Percentiles rank a stretch among this genome's conserved stretches.
Conservation (phyloP, 1,139 yeast species). For the Candida sp. region DNA sequence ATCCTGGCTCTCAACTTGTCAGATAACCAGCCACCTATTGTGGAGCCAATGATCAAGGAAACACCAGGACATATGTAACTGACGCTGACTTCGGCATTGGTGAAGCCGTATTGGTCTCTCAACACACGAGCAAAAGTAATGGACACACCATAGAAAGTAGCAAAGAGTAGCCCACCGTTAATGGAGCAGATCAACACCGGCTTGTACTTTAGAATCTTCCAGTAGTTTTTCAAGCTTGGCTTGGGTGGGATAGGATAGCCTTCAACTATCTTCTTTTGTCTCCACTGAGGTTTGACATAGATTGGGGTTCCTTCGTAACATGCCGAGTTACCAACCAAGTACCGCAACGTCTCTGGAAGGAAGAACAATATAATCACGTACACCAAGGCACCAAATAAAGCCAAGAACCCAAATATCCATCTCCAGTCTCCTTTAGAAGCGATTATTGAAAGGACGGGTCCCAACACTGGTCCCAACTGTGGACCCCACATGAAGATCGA, state of each 20-base stretch:
- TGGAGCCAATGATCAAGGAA: slow-evolving; percentile 53
- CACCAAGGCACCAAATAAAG: slow-evolving; percentile 45
- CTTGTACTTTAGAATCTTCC: slow-evolving; percentile 37
- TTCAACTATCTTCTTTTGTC: slow-evolving; percentile 29
- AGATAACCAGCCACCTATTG: slow-evolving; percentile 54
- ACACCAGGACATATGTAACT: slow-evolving; percentile 60
- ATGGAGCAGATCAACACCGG: slow-evolving; percentile 55
- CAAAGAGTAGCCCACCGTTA: slow-evolving; percentile 56
- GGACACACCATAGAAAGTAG: slow-evolving; percentile 58
- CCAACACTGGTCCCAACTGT: slow-evolving; percentile 60
- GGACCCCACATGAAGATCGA: slow-evolving; percentile 65
- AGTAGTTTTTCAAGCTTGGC: slow-evolving; percentile 43
- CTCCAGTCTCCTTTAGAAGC: slow-evolving; percentile 49
- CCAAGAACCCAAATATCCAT: slow-evolving; percentile 60
- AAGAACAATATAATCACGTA: slow-evolving; percentile 42
- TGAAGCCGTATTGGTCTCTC: slow-evolving; percentile 38
- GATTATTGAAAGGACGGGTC: slow-evolving; percentile 52
- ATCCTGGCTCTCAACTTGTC: slow-evolving; percentile 38
- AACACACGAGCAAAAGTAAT: slow-evolving; percentile 53
- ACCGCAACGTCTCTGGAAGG: slow-evolving; percentile 60
- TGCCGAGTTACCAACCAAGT: slow-evolving; percentile 58
- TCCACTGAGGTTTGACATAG: slow-evolving; percentile 29
- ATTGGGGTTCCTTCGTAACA: slow-evolving; percentile 17
- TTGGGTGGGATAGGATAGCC: slow-evolving; percentile 53
- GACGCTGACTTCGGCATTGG: slow-evolving; percentile 40